Base-by-base conservation (phyloP, 257 asterid genomes). In the Nemophila menziesii region DNA sequence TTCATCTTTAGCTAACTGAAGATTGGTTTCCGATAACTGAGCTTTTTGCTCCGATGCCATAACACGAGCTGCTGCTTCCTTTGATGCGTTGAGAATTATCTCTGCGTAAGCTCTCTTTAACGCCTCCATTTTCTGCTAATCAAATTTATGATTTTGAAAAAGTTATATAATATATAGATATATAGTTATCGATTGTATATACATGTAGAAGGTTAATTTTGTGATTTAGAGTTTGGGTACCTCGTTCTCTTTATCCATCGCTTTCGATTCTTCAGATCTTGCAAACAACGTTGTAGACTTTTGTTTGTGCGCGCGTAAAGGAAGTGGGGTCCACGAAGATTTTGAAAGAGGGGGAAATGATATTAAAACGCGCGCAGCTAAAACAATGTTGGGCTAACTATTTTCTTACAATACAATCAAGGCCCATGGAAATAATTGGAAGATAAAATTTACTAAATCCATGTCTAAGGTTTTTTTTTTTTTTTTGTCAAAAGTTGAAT, bases 51-150 rank as follows among this genome's bases (percentile, higher is more conserved):
- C 82, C 36, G 92, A 76, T 48, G 46, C 73, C 80, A 84, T 64
- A 5, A 84, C 82, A 5, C 92, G 80, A 67, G 72, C 78, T 58
- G 92, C 92, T 42, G 92, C 87, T 59, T 85, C 92, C 52, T 71
- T 85, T 10, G 92, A 65, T 38, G 74, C 64, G 65, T 74, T 75
- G 33, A 85, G 79, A 38, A 85, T 75, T 70, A 80, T 77, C 19
- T 67, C 80, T 20, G 86, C 86, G 36, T 69, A 83, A 4, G 74
- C 90, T 58, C 56, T 70, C 74, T 77, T 79, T 72, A 74, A 43
- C 29, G 66, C 75, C 65, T 73, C 75, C 69, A 67, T 67, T 52
- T 61, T 46, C 77, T 73, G 48, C 66, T 29, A 29, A 29, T 29
- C 7, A 29, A 29, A 29, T 7, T 29, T 5, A 29, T 7, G 12